These are phyloP conservation scores for Antrodiella citrinella DNA, from an alignment of 768 basidiomycete species.

Conservation along the genomic window DNA sequence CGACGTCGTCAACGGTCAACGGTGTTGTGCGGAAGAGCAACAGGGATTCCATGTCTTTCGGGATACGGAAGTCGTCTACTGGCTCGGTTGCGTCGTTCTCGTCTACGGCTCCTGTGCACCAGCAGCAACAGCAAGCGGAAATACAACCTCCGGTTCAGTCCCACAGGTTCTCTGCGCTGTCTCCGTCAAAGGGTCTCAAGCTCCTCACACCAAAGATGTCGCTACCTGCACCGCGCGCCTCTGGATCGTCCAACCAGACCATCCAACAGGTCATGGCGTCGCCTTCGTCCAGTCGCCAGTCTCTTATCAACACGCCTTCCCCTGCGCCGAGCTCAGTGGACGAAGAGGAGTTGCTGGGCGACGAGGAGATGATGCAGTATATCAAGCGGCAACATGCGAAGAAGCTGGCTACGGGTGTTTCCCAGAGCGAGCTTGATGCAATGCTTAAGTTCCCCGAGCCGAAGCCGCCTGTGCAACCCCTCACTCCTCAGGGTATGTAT, in stretches of 20 bases:
- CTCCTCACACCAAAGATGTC: constrained; percentile 74
- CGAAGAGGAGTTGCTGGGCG: constrained; percentile 82
- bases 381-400: constrained; percentile 86
- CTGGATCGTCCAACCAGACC: constrained; percentile 45
- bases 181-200: constrained; percentile 79
- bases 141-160: constrained; percentile 32
- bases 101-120: constrained; percentile 38
- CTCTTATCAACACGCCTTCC: constrained; percentile 70
- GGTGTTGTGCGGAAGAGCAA: constrained; percentile 56
- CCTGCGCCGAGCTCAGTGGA: constrained; percentile 71
- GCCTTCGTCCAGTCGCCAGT: constrained; percentile 66
- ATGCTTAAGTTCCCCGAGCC: constrained; percentile 92
- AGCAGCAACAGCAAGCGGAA: constrained; percentile 17
- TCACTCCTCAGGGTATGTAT: constrained; percentile 62
- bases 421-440: constrained; percentile 81
- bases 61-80: constrained; percentile 75
- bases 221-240: constrained; percentile 45
- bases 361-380: constrained; percentile 96
- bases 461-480: constrained; percentile 54
- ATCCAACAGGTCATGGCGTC: constrained; percentile 46
- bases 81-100: constrained; percentile 68
- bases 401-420: constrained; percentile 74
- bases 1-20: constrained; percentile 27
- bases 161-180: constrained; percentile 75
- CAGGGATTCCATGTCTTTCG: constrained; percentile 76